Conservation (phyloP, 805 yeast genomes). For the Grigorovia jiainica region DNA sequence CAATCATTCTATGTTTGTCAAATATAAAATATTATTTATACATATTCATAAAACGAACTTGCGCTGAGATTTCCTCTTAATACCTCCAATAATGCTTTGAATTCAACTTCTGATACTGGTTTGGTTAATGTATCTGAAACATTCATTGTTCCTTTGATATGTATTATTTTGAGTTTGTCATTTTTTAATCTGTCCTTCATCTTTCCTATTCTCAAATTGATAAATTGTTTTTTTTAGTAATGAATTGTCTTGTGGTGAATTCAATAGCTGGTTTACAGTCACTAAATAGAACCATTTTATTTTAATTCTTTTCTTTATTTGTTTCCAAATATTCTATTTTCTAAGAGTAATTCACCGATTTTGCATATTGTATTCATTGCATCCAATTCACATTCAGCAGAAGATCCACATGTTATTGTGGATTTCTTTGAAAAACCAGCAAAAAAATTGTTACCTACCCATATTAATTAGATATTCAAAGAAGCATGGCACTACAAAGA, state of each 20-base stretch:
- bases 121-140: constrained; percentile 2
- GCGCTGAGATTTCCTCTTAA: too few species aligned
- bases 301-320: too few species aligned
- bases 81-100: neutral
- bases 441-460: neutral
- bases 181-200: neutral
- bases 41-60: too few species aligned
- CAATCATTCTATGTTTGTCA: too few species aligned
- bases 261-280: neutral
- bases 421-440: neutral
- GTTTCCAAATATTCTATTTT: too few species aligned
- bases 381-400: constrained; percentile 2
- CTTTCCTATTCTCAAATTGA: neutral
- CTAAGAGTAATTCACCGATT: too few species aligned
- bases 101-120: neutral
- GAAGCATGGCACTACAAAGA: too few species aligned
- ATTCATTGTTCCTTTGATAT: constrained; percentile 1
- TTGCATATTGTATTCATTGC: neutral
- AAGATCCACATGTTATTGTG: neutral
- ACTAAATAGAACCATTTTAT: neutral
- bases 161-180: too few species aligned
- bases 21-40: too few species aligned
- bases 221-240: neutral
- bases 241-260: neutral
- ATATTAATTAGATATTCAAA: too few species aligned